These are phyloP conservation scores for Escallonia rubra DNA, from an alignment of 129 eudicot species.

Conservation along the genomic window DNA sequence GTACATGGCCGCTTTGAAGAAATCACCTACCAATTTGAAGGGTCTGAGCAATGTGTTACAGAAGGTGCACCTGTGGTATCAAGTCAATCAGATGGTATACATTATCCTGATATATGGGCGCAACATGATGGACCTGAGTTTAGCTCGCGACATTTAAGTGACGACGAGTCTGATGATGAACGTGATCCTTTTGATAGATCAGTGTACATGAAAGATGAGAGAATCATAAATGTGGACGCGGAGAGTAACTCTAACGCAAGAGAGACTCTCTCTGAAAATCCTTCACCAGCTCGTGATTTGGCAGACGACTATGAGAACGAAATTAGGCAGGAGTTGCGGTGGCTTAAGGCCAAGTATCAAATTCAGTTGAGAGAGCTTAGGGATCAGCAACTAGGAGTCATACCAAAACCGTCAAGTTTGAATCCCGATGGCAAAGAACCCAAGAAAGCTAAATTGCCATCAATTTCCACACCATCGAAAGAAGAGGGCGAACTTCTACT, in stretches of 20 bases:
- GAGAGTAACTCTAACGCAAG: slow-evolving; percentile 3
- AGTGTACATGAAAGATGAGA: slow-evolving; percentile 6
- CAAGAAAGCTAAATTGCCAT: slow-evolving; percentile 4
- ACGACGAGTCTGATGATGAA: slow-evolving; percentile 12
- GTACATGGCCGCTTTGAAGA: slow-evolving; percentile 88
- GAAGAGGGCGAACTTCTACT: neutral
- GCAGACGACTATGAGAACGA: slow-evolving; percentile 44
- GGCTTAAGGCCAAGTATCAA: slow-evolving; percentile 76
- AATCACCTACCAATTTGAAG: slow-evolving; percentile 55
- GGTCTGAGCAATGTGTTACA: slow-evolving; percentile 47
- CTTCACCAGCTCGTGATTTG: slow-evolving; percentile 10
- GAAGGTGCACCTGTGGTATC: slow-evolving; percentile 55
- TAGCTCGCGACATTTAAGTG: slow-evolving; percentile 14
- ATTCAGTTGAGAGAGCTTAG: slow-evolving; percentile 47
- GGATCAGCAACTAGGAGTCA: slow-evolving; percentile 36
- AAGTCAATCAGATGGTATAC: slow-evolving; percentile 50
- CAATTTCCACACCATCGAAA: neutral
- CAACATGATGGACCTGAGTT: slow-evolving; percentile 32
- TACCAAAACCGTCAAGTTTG: slow-evolving; percentile 20
- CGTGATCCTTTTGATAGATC: slow-evolving; percentile 14
- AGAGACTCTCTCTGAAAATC: slow-evolving; percentile 8
- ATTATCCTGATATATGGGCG: slow-evolving; percentile 38
- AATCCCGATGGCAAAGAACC: slow-evolving; percentile 14
- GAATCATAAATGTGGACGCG: neutral
- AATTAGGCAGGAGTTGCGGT: slow-evolving; percentile 53